A percentile compares a stretch with the other conserved stretches of the same genome.
These are phyloP conservation scores for Blastocystis sp. DNA, from an alignment of 352 stramenopile species.

Conservation along the genomic window DNA sequence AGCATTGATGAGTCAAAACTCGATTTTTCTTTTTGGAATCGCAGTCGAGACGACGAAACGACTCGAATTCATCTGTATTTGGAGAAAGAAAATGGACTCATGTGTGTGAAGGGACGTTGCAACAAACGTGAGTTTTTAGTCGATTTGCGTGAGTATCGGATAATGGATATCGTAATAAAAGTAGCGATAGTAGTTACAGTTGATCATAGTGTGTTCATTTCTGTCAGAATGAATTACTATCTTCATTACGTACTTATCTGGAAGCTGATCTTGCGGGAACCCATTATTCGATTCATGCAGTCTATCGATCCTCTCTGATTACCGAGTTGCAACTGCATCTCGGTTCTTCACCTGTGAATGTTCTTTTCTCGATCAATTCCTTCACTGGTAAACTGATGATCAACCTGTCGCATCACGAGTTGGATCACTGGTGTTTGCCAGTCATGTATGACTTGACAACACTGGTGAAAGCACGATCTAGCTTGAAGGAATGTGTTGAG, in stretches of 20 bases:
- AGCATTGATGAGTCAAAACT: slow-evolving; percentile 18
- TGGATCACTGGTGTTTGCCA: not conserved
- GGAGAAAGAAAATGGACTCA: not conserved
- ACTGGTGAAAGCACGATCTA: not conserved
- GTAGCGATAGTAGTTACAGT: not conserved
- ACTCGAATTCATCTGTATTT: not conserved
- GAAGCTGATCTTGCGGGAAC: not conserved
- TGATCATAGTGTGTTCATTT: not conserved
- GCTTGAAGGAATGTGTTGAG: not conserved
- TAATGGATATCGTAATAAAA: slow-evolving; percentile 13
- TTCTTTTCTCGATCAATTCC: not conserved
- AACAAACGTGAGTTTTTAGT: slow-evolving; percentile 15
- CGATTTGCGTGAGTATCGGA: slow-evolving; percentile 3
- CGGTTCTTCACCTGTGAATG: not conserved
- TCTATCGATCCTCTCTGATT: not conserved
- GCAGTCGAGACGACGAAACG: not conserved
- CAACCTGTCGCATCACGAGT: not conserved
- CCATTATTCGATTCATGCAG: not conserved
- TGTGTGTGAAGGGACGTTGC: not conserved
- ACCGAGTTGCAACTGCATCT: not conserved
- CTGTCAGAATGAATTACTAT: slow-evolving; percentile 1
- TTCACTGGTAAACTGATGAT: not conserved
- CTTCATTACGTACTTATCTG: not conserved
- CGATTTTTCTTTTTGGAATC: slow-evolving; percentile 15
- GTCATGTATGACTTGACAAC: not conserved